Percentiles rank a stretch among this genome's conserved stretches.
Evolutionary conservation across 371 early-diverging fungal species (phyloP).

Genomic region (Parasitella parasitica): DNA sequence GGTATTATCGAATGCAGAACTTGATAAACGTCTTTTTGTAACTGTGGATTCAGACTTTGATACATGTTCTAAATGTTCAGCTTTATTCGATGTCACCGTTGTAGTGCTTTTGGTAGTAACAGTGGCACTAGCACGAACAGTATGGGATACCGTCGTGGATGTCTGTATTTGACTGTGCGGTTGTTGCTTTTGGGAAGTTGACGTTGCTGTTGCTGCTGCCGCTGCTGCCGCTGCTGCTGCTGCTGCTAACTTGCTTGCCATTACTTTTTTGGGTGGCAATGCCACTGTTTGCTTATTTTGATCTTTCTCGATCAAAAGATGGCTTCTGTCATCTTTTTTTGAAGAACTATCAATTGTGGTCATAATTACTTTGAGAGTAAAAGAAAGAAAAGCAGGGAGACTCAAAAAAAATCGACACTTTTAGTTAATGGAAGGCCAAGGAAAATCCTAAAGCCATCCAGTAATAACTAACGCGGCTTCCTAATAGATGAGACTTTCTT

Average conservation of each 20-base stretch:
- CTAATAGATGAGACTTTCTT: not conserved
- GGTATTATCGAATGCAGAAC: constrained; percentile 3
- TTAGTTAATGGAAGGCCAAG: not conserved
- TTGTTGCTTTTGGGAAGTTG: not conserved
- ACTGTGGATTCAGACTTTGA: not conserved
- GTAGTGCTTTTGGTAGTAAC: not conserved
- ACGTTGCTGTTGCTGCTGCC: not conserved
- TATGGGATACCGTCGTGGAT: not conserved
- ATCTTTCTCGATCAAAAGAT: constrained; percentile 15
- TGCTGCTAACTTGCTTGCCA: constrained; percentile 26
- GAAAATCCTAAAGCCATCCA: not conserved
- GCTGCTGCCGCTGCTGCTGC: constrained; percentile 19
- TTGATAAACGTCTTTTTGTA: constrained; percentile 16
- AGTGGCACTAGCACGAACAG: not conserved
- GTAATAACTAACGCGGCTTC: not conserved
- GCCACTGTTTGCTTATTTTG: constrained; percentile 19
- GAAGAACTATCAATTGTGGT: constrained; percentile 22
- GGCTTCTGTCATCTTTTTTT: constrained; percentile 22
- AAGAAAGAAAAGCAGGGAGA: constrained; percentile 6
- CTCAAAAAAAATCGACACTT: not conserved
- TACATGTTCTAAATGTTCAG: not conserved
- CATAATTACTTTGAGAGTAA: constrained; percentile 4
- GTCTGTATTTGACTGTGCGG: not conserved
- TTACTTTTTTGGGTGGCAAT: constrained; percentile 27
- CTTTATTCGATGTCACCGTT: not conserved